Evolutionary conservation across 805 yeast species (phyloP), one percentile per base, ranked within the genome.

Genomic region (Pichia scutulata): DNA sequence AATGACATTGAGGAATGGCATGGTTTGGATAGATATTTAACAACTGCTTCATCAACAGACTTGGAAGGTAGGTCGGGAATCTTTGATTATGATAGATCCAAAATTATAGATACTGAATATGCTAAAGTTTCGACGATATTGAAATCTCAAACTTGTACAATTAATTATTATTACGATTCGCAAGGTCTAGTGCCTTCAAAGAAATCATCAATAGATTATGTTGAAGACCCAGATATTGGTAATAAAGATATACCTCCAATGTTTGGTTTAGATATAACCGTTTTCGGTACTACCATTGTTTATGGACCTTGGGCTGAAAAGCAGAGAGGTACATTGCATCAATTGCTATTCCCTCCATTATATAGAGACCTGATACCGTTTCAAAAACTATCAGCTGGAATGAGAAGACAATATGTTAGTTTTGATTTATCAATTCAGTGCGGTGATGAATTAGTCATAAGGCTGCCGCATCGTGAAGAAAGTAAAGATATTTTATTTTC

Each of bases 221-320:
- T 46, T 13, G 74, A 70, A 48, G 80, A 76, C 0, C 72, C 81
- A 1, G 84, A 79, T 55, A 68, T 82, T 33, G 84, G 84, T 5
- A 78, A 80, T 52, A 72, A 77, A 33, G 86, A 81, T 4, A 55
- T 73, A 4, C 69, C 84, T 0, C 89, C 89, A 1, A 71, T 70
- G 43, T 71, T 74, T 61, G 90, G 90, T 0, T 57, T 84, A 8
- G 84, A 84, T 47, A 47, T 90, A 9, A 72, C 71, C 14, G 55
- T 88, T 2, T 72, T 76, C 2, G 75, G 77, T 49, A 81, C 89
- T 0, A 81, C 86, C 0, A 68, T 89, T 1, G 84, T 84, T 57
- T 90, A 88, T 61, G 99, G 99, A 0, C 96, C 99, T 0, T 92
- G 97, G 97, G 86, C 97, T 0, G 95, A 93, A 52, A 79, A 92